Evolutionary conservation across 345 rosid genomes (phyloP).

Genomic region (Lepidium africanum): DNA sequence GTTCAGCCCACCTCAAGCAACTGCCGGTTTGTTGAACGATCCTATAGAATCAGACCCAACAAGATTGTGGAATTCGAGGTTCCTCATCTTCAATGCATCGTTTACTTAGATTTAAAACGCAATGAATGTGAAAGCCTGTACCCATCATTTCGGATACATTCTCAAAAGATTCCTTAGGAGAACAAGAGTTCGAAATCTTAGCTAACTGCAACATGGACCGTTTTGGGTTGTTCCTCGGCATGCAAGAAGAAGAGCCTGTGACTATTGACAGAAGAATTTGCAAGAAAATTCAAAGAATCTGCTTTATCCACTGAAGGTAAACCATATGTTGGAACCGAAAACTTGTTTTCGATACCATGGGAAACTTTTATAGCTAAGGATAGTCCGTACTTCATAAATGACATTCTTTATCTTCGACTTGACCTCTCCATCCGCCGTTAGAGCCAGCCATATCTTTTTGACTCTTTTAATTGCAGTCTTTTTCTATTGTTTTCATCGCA

Average conservation of each 20-base stretch:
- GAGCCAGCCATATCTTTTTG: slow-evolving; percentile 6
- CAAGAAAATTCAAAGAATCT: slow-evolving; percentile 43
- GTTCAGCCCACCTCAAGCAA: slow-evolving; percentile 20
- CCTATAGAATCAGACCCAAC: slow-evolving; percentile 64
- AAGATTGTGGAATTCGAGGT: slow-evolving; percentile 67
- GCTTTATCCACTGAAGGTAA: slow-evolving; percentile 49
- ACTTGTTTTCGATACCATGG: slow-evolving; percentile 57
- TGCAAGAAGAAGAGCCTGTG: slow-evolving; percentile 59
- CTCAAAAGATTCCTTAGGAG: slow-evolving; percentile 71
- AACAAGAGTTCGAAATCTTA: slow-evolving; percentile 56
- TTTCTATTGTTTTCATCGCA: not conserved
- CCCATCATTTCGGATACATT: slow-evolving; percentile 52
- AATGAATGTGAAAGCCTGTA: slow-evolving; percentile 52
- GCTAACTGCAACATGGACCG: slow-evolving; percentile 73
- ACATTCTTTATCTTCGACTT: slow-evolving; percentile 69
- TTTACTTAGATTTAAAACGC: slow-evolving; percentile 66
- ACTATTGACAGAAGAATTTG: slow-evolving; percentile 55
- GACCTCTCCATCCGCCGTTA: slow-evolving; percentile 52
- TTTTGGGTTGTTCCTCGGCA: slow-evolving; percentile 68
- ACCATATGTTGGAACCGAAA: slow-evolving; percentile 47
- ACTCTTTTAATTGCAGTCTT: not conserved
- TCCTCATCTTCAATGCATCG: slow-evolving; percentile 63
- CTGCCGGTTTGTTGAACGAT: slow-evolving; percentile 58
- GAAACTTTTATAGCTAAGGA: slow-evolving; percentile 50
- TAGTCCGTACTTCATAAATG: slow-evolving; percentile 56